Evolutionary conservation across 768 basidiomycete species (phyloP), one percentile per base, ranked within the genome.

Genomic region (Mrakia blollopis): DNA sequence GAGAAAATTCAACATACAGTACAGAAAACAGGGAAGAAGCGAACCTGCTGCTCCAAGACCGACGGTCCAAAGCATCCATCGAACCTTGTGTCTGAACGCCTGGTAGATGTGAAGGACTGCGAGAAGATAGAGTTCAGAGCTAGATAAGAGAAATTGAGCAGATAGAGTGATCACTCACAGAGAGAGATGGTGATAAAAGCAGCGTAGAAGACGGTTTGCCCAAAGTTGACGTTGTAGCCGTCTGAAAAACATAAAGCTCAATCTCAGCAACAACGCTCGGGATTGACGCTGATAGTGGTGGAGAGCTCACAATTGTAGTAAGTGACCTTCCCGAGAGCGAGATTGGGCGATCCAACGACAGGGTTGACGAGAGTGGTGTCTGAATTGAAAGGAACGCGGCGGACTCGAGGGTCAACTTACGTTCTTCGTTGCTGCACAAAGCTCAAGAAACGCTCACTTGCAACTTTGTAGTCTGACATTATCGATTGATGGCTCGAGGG

Each of bases 311-410:
- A 37, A 11, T 35, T 16, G 37, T 35, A 67, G 32, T 35, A 67
- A 7, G 32, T 35, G 32, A 67, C 35, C 63, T 67, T 39, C 41
- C 63, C 63, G 3, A 25, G 14, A 16, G 10, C 35, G 35, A 67
- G 63, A 23, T 67, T 67, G 23, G 23, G 8, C 8, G 63, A 67
- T 23, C 63, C 63, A 11, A 67, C 63, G 23, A 35, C 23, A 3
- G 63, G 63, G 63, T 67, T 67, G 16, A 37, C 63, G 63, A 67
- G 37, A 21, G 63, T 67, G 35, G 63, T 67, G 35, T 67, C 63
- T 67, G 63, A 21, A 21, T 14, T 2, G 44, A 44, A 44, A 1
- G 11, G 44, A 44, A 13, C 11, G 44, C 44, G 44, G 14, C 44
- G 44, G 14, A 14, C n/a, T n/a, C 11, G 44, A 44, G 14, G 44